These are phyloP conservation scores for Pisolithus orientalis DNA, from an alignment of 768 basidiomycete genomes.

Conservation along the genomic window DNA sequence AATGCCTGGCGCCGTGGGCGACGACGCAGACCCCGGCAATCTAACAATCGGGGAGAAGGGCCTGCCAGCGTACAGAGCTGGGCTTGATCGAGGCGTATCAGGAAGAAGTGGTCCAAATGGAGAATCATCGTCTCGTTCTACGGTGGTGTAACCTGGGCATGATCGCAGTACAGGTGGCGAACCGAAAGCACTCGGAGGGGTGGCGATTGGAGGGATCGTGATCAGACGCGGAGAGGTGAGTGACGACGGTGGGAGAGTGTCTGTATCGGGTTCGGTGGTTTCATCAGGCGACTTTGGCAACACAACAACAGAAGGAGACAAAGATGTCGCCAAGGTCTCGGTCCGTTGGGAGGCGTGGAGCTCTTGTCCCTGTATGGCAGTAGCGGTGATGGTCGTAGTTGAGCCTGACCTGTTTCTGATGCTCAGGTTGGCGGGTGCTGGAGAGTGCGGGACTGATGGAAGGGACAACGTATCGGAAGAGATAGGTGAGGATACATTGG, in stretches of 20 bases:
- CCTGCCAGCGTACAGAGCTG: conserved; percentile 20
- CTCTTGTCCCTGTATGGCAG: not conserved
- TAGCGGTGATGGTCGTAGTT: not conserved
- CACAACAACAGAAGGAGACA: not conserved
- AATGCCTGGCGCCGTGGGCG: not conserved
- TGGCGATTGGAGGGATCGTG: conserved; percentile 8
- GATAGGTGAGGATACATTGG: conserved; percentile 31
- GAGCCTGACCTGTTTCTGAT: not conserved
- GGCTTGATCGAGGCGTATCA: conserved; percentile 22
- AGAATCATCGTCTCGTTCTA: conserved; percentile 15
- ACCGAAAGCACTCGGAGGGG: not conserved
- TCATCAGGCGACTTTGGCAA: not conserved
- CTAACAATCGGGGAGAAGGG: conserved; percentile 23
- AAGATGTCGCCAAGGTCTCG: not conserved
- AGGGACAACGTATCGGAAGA: not conserved
- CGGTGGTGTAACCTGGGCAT: conserved; percentile 1
- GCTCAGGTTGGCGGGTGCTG: not conserved
- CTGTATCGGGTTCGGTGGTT: not conserved
- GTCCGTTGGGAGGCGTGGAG: not conserved
- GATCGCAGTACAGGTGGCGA: conserved; percentile 14
- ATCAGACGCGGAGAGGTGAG: not conserved
- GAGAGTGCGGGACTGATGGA: not conserved
- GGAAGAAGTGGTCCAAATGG: conserved; percentile 27
- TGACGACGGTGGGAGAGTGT: not conserved
- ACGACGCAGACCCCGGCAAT: conserved; percentile 14